Evolutionary conservation across 2,329 filamentous ascomycete genomes (phyloP).

Genomic region (Penicillium sp.): DNA sequence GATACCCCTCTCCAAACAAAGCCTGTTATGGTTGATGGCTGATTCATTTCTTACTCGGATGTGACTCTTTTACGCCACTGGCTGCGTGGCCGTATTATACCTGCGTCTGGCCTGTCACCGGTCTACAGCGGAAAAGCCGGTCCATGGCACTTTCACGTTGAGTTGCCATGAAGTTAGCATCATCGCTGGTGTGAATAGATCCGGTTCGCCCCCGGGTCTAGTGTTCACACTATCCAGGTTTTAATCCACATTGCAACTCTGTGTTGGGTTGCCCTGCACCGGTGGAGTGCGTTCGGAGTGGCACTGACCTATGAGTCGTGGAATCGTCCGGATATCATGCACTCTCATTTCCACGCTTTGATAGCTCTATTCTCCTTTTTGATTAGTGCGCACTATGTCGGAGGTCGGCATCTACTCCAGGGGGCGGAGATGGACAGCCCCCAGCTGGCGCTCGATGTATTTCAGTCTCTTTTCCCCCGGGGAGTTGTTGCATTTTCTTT

Average conservation of each 20-base stretch:
- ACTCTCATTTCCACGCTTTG: slow-evolving; percentile 9
- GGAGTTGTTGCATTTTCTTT: slow-evolving; percentile 10
- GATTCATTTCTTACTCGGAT: not conserved
- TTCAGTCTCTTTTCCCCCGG: slow-evolving; percentile 6
- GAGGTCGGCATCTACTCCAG: slow-evolving; percentile 6
- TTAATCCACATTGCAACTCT: not conserved
- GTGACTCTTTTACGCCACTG: slow-evolving; percentile 2
- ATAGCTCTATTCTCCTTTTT: slow-evolving; percentile 4
- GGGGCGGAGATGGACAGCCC: slow-evolving; percentile 2
- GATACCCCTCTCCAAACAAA: not conserved
- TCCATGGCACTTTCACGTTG: not conserved
- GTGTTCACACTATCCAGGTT: not conserved
- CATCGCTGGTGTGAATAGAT: not conserved
- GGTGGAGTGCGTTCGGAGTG: not conserved
- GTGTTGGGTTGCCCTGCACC: not conserved
- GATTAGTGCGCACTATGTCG: slow-evolving; percentile 7
- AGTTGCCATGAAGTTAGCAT: not conserved
- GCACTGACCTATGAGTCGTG: not conserved
- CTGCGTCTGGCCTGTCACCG: not conserved
- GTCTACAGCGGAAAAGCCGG: not conserved
- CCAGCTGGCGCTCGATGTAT: slow-evolving; percentile 4
- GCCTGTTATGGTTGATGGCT: not conserved
- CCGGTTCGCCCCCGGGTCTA: not conserved
- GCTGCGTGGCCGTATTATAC: not conserved
- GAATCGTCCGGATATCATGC: not conserved